Conservation (phyloP, 2,329 filamentous ascomycete genomes). For the Trichoderma endophyticum region DNA sequence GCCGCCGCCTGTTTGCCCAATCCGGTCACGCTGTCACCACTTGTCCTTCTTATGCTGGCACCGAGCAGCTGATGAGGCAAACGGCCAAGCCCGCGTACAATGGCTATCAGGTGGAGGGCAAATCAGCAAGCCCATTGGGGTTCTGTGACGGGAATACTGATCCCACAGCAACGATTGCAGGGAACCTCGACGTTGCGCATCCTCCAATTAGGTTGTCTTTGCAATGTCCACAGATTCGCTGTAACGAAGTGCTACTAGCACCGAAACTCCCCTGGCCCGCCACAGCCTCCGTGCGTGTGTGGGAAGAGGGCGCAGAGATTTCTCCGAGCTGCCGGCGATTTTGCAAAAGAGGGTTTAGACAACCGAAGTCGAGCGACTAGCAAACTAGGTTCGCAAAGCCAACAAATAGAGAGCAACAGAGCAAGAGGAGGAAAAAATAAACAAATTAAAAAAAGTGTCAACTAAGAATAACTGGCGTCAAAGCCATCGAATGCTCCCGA, state of each 20-base stretch:
- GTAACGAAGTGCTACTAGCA: not conserved
- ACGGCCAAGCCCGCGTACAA: not conserved
- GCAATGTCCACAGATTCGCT: not conserved
- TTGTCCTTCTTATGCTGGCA: not conserved
- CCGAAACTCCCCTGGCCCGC: not conserved
- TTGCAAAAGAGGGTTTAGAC: not conserved
- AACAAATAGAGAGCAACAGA: not conserved
- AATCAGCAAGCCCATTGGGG: not conserved
- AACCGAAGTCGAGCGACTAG: not conserved
- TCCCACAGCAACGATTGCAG: not conserved
- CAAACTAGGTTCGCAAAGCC: not conserved
- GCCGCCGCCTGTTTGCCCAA: conserved; percentile 13
- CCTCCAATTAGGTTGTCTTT: not conserved
- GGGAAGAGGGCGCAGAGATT: not conserved
- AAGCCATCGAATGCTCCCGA: not conserved
- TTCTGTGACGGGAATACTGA: not conserved
- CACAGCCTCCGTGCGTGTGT: not conserved
- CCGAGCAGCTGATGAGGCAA: conserved; percentile 14
- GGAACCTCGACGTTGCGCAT: not conserved
- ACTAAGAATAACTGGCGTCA: not conserved
- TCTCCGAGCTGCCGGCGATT: conserved; percentile 1
- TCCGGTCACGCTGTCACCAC: conserved; percentile 17
- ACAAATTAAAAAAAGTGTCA: not conserved
- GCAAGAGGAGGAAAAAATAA: not conserved
- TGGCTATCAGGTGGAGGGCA: not conserved